Evolutionary conservation across 2,329 filamentous ascomycete species (phyloP), one percentile per base, ranked within the genome.

Genomic region (Ophiostoma ips): DNA sequence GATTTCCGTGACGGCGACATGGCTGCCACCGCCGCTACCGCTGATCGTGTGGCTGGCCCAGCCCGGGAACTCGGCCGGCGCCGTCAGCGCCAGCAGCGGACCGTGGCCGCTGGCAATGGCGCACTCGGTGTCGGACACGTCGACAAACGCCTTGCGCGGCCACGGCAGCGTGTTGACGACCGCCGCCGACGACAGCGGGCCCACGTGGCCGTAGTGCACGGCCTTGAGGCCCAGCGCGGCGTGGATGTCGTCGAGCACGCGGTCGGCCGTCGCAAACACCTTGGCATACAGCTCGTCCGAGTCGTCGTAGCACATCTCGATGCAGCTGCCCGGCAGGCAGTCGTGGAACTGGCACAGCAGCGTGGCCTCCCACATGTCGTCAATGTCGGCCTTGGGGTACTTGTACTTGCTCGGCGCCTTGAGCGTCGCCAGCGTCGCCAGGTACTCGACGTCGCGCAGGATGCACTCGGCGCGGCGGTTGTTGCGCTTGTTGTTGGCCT

Each of bases 261-360:
- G 79, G 56, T 84, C 69, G 6, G 86, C 90, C 1, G 78, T 87
- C 56, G 81, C 70, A 62, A 94, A 95, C 2, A 95, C 78, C 57
- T 87, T 72, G 2, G 77, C 83, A 62, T 98, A 98, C 7, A 95
- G 73, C 74, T 81, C 77, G 62, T 95, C 84, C 3, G 89, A 94
- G 62, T 98, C 92, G 63, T 94, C 87, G 60, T 96, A 96, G 65
- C 88, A 95, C 88, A 96, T 95, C 64, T 94, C 89, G 58, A 98
- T 96, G 33, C 81, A 86, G 62, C 87, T 95, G 50, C 92, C 92
- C 1, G 92, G 92, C 48, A 98, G 73, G 63, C 92, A 96, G 63
- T 98, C 92, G 57, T 98, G 92, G 72, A 98, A 98, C 61, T 98
- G 92, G 57, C 90, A 96, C 24, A 96, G 77, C 21, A 96, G 73